Percentiles rank a stretch among this genome's conserved stretches.
These are phyloP conservation scores for Suhomyces prunicola DNA, from an alignment of 805 yeast species.

Conservation along the genomic window DNA sequence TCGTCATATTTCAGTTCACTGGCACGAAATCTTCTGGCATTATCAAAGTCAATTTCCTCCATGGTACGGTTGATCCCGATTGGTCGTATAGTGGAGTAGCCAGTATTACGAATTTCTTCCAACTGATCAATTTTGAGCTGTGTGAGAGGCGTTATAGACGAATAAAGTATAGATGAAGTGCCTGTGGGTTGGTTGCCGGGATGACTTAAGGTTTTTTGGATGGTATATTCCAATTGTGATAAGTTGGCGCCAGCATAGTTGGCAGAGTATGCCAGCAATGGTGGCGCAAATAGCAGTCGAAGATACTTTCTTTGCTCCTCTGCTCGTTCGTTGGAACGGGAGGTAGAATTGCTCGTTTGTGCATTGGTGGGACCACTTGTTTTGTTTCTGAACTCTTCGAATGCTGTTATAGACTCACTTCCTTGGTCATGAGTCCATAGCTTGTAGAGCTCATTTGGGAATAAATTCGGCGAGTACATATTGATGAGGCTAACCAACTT, in stretches of 20 bases:
- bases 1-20: slow-evolving; percentile 15
- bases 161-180: not conserved
- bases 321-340: slow-evolving; percentile 13
- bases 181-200: slow-evolving; percentile 5
- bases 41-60: slow-evolving; percentile 35
- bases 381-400: slow-evolving; percentile 1
- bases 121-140: slow-evolving; percentile 18
- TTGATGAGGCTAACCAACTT: not conserved
- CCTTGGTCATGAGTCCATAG: slow-evolving; percentile 32
- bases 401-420: slow-evolving; percentile 2
- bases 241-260: slow-evolving; percentile 28
- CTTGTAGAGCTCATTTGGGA: slow-evolving; percentile 44
- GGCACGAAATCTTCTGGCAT: slow-evolving; percentile 10
- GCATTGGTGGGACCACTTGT: not conserved
- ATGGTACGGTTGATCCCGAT: slow-evolving; percentile 39
- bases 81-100: slow-evolving; percentile 35
- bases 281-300: slow-evolving; percentile 44
- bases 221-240: slow-evolving; percentile 18
- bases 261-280: slow-evolving; percentile 53
- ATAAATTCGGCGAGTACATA: slow-evolving; percentile 50
- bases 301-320: slow-evolving; percentile 19
- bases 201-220: slow-evolving; percentile 11
- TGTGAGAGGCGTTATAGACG: slow-evolving; percentile 14
- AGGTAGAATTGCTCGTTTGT: not conserved
- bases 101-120: slow-evolving; percentile 30